These are phyloP conservation scores for Ophiosphaerella korrae DNA, from an alignment of 2,329 filamentous ascomycete species.

Conservation along the genomic window DNA sequence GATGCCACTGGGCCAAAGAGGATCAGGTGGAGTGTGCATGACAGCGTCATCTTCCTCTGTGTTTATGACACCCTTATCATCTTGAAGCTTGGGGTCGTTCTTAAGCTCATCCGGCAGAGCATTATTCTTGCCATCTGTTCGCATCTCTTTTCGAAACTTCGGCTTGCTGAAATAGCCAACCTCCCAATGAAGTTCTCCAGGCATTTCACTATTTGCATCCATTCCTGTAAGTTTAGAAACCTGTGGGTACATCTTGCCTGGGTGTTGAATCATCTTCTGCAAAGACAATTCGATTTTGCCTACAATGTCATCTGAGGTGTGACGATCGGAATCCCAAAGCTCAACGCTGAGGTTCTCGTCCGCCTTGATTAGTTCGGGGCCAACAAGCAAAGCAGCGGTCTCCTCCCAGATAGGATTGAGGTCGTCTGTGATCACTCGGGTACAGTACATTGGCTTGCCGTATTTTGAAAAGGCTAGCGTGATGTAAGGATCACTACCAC, in stretches of 20 bases:
- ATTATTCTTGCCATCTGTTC: slow-evolving; percentile 84
- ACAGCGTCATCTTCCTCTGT: slow-evolving; percentile 81
- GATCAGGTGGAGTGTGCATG: slow-evolving; percentile 87
- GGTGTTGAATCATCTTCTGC: slow-evolving; percentile 92
- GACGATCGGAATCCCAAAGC: slow-evolving; percentile 93
- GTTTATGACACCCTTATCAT: slow-evolving; percentile 81
- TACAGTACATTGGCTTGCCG: slow-evolving; percentile 96
- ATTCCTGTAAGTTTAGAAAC: slow-evolving; percentile 82
- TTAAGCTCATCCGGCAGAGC: slow-evolving; percentile 75
- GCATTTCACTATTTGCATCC: slow-evolving; percentile 85
- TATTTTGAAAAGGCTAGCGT: slow-evolving; percentile 96
- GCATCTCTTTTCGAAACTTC: slow-evolving; percentile 79
- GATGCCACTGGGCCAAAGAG: slow-evolving; percentile 92
- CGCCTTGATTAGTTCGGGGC: slow-evolving; percentile 86
- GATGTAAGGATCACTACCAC: slow-evolving; percentile 94
- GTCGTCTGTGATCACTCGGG: slow-evolving; percentile 92
- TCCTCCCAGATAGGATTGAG: slow-evolving; percentile 94
- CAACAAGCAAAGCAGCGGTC: slow-evolving; percentile 82
- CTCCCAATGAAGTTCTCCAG: slow-evolving; percentile 92
- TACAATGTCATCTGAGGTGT: slow-evolving; percentile 90
- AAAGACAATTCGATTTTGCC: slow-evolving; percentile 94
- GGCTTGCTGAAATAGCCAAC: slow-evolving; percentile 95
- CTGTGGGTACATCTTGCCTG: slow-evolving; percentile 90
- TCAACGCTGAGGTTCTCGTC: slow-evolving; percentile 93
- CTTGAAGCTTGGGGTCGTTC: slow-evolving; percentile 77